phyloP scores from a whole-genome alignment of 1,284 basidiomycete genomes.

The Sphaerobolus stellatus region DNA sequence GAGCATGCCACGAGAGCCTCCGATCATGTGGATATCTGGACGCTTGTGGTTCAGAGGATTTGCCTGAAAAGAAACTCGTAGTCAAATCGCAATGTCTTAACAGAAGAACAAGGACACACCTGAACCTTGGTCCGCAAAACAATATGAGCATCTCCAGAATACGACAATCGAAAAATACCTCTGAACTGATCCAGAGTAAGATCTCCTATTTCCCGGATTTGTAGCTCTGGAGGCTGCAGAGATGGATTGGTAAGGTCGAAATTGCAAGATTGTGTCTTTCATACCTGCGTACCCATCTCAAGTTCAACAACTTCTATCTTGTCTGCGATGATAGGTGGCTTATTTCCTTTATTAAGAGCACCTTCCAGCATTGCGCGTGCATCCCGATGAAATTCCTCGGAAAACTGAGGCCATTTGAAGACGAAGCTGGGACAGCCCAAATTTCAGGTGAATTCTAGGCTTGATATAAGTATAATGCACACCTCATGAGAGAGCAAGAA shows the following conservation, averaged over 20 bases:
- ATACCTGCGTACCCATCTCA: conserved; percentile 95
- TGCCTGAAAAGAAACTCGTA: conserved; percentile 51
- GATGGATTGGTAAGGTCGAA: conserved; percentile 9
- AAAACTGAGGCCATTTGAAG: conserved; percentile 97
- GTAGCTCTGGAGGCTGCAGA: conserved; percentile 88
- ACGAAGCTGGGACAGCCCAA: conserved; percentile 59
- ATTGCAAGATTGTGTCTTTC: conserved; percentile 25
- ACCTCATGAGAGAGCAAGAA: no score
- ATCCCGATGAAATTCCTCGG: conserved; percentile 90
- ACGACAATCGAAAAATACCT: conserved; percentile 95
- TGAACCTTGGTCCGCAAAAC: conserved; percentile 96
- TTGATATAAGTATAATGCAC: no score
- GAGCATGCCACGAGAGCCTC: conserved; percentile 77
- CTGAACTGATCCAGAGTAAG: conserved; percentile 94
- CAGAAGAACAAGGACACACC: conserved; percentile 45
- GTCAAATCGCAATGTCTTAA: neutral
- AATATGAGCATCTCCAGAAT: conserved; percentile 94
- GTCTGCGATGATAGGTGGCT: conserved; percentile 97
- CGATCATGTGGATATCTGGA: conserved; percentile 76
- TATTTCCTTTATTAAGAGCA: conserved; percentile 96
- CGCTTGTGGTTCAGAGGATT: conserved; percentile 94
- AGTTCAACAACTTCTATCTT: conserved; percentile 96
- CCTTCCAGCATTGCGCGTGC: conserved; percentile 92
- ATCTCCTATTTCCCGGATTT: conserved; percentile 97
- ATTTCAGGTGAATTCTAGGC: no score